phyloP scores from a whole-genome alignment of 2,329 filamentous ascomycete species.

The Calonectria leucothoes region DNA sequence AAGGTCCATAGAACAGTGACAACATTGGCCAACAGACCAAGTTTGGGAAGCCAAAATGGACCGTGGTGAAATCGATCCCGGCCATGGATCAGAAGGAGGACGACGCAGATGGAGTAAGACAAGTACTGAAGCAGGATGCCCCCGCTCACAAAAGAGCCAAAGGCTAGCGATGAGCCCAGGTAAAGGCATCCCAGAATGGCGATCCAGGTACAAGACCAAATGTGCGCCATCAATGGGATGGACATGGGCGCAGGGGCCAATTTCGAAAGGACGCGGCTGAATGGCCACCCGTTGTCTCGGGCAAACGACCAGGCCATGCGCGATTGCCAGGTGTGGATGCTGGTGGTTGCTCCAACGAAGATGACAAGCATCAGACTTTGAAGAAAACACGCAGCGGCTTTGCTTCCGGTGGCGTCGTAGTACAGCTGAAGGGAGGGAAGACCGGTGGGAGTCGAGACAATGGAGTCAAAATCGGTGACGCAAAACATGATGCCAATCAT shows the following conservation, averaged over 20 bases:
- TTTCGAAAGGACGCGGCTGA: not conserved
- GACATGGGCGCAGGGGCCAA: not conserved
- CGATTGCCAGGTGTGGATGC: constrained; percentile 13
- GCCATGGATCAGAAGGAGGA: not conserved
- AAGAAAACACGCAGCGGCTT: not conserved
- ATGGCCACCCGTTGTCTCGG: not conserved
- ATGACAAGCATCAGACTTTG: not conserved
- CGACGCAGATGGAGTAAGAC: not conserved
- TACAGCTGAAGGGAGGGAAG: constrained; percentile 5
- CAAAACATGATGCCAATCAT: constrained; percentile 16
- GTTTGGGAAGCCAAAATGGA: not conserved
- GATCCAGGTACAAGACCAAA: constrained; percentile 12
- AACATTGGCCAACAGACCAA: not conserved
- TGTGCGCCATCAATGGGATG: not conserved
- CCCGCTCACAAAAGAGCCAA: not conserved
- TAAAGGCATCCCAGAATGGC: not conserved
- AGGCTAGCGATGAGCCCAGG: not conserved
- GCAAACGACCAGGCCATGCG: constrained; percentile 14
- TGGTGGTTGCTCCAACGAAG: not conserved
- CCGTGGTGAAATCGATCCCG: not conserved
- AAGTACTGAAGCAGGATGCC: constrained; percentile 15
- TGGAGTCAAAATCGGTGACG: not conserved
- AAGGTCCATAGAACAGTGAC: not conserved
- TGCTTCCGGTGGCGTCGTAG: not conserved
- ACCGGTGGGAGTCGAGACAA: not conserved